These are phyloP conservation scores for Gentiana dahurica DNA, from an alignment of 257 asterid species.

Conservation along the genomic window DNA sequence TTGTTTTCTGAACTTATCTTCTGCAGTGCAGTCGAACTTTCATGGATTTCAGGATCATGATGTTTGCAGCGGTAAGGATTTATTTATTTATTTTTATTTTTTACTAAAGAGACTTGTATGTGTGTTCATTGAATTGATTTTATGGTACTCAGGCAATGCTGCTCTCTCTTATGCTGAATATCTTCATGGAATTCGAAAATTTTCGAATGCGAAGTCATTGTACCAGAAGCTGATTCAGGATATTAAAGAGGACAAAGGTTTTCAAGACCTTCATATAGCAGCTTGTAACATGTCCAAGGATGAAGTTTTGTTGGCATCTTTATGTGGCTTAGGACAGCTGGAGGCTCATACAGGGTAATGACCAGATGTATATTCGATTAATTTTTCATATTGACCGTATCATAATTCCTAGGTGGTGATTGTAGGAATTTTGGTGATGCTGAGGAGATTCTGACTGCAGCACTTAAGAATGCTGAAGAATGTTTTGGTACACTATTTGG, in stretches of 20 bases:
- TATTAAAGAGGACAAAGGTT: constrained; percentile 33
- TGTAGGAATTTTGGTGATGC: constrained; percentile 67
- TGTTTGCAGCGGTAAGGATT: constrained; percentile 35
- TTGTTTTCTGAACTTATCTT: constrained; percentile 4
- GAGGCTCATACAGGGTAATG: constrained; percentile 80
- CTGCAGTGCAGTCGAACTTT: constrained; percentile 51
- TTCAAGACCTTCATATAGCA: constrained; percentile 37
- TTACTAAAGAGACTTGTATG: background rate
- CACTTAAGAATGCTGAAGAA: constrained; percentile 59
- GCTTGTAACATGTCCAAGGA: constrained; percentile 80
- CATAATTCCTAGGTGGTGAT: constrained; percentile 6
- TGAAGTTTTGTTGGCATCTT: constrained; percentile 64
- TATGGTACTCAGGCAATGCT: constrained; percentile 45
- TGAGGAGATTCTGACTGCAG: constrained; percentile 67
- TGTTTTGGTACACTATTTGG: constrained; percentile 43
- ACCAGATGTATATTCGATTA: constrained; percentile 1
- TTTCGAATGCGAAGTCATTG: constrained; percentile 52
- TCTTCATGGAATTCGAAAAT: constrained; percentile 58
- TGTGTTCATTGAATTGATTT: constrained; percentile 13
- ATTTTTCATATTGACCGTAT: background rate
- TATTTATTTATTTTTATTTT: too few species aligned
- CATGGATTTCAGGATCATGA: constrained; percentile 28
- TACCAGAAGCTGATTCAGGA: constrained; percentile 50
- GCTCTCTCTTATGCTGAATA: constrained; percentile 66
- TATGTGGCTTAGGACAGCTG: constrained; percentile 88